These are phyloP conservation scores for Saprolegnia parasitica DNA, from an alignment of 352 stramenopile species.

Conservation along the genomic window DNA sequence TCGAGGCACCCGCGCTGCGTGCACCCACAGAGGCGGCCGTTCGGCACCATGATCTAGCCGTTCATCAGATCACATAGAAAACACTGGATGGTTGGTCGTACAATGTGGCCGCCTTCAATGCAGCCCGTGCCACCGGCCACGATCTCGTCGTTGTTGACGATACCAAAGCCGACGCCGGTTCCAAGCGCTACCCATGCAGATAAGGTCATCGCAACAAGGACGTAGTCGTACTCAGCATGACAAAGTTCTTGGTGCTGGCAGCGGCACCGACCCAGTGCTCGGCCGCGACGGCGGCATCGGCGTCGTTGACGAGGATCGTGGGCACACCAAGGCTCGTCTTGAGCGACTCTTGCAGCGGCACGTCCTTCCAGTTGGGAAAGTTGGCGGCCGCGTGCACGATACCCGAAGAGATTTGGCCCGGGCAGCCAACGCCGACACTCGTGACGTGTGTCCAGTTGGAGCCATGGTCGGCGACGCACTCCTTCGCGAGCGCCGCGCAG, in stretches of 20 bases:
- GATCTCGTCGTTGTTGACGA: constrained; percentile 59
- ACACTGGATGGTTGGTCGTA: constrained; percentile 30
- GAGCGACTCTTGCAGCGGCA: constrained; percentile 55
- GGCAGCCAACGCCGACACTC: constrained; percentile 57
- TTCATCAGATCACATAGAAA: neutral
- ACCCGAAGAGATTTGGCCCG: constrained; percentile 50
- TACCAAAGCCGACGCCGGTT: constrained; percentile 64
- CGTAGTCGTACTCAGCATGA: constrained; percentile 82
- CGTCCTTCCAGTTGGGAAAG: constrained; percentile 62
- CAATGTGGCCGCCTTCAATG: constrained; percentile 78
- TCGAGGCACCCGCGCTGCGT: constrained; percentile 72
- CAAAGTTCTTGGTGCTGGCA: constrained; percentile 52
- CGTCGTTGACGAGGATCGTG: constrained; percentile 65
- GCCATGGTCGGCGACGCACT: constrained; percentile 35
- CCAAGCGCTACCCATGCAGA: constrained; percentile 46
- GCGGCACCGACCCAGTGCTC: constrained; percentile 77
- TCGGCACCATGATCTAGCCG: constrained; percentile 71
- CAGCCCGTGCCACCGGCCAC: constrained; percentile 59
- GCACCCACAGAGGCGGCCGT: constrained; percentile 67
- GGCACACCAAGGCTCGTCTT: constrained; percentile 36
- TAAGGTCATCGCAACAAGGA: neutral
- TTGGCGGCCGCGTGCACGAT: constrained; percentile 63
- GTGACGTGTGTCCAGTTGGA: constrained; percentile 33
- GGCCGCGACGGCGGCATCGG: constrained; percentile 71
- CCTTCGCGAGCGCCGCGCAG: constrained; percentile 37